Conservation (phyloP, 2,329 filamentous ascomycete genomes). For the Lachnellula occidentalis region DNA sequence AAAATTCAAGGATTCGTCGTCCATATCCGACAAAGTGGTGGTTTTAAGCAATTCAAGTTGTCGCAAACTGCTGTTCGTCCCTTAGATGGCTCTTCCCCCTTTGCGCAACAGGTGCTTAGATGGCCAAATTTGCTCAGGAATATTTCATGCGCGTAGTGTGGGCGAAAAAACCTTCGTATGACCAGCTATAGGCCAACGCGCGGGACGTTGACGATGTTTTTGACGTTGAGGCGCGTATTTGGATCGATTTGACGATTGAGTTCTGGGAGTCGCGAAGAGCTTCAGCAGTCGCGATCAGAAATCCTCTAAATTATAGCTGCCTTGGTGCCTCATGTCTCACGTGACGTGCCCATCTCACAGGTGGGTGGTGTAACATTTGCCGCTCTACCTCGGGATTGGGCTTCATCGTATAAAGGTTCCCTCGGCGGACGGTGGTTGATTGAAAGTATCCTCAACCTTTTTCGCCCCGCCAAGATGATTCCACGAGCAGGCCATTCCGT, state of each 20-base stretch:
- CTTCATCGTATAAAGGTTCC: background rate
- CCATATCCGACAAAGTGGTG: slow-evolving; percentile 42
- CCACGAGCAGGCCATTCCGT: slow-evolving; percentile 25
- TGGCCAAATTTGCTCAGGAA: slow-evolving; percentile 12
- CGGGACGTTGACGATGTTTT: slow-evolving; percentile 16
- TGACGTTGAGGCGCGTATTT: slow-evolving; percentile 16
- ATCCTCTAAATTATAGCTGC: background rate
- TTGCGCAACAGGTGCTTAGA: slow-evolving; percentile 12
- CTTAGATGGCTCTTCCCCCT: slow-evolving; percentile 1
- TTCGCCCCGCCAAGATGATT: slow-evolving; percentile 26
- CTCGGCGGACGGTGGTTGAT: slow-evolving; percentile 2
- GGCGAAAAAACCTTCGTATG: background rate
- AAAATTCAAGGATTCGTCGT: slow-evolving; percentile 50
- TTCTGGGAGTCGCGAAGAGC: slow-evolving; percentile 16
- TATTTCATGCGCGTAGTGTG: slow-evolving; percentile 8
- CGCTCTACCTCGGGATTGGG: slow-evolving; percentile 15
- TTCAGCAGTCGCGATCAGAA: slow-evolving; percentile 5
- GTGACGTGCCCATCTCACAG: background rate
- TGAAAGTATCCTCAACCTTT: background rate
- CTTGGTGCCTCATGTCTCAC: no score
- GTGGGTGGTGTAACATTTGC: background rate
- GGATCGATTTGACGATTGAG: slow-evolving; percentile 9
- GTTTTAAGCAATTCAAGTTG: slow-evolving; percentile 22
- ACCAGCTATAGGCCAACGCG: background rate
- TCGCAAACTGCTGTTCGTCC: slow-evolving; percentile 25